A percentile compares a stretch with the other conserved stretches of the same genome.
phyloP scores from a whole-genome alignment of 2,329 filamentous ascomycete species.

The Simplicillium sp. region DNA sequence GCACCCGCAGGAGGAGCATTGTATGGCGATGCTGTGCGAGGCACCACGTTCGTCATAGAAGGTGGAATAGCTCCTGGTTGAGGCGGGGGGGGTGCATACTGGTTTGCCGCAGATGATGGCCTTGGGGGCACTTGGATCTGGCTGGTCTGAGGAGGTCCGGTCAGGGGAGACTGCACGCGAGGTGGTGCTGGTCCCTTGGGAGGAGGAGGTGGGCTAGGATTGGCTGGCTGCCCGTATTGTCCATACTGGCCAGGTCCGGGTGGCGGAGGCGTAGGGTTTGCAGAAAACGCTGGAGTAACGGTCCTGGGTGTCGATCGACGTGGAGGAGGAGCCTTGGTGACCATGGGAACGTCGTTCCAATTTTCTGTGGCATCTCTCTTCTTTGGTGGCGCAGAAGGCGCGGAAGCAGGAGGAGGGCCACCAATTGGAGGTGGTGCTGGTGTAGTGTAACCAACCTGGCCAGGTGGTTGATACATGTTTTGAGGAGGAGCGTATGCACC shows the following conservation, averaged over 20 bases:
- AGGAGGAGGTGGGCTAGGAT: slow-evolving; percentile 65
- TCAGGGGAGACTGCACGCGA: slow-evolving; percentile 63
- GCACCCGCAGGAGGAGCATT: slow-evolving; percentile 64
- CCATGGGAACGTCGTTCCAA: slow-evolving; percentile 94
- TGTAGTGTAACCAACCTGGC: slow-evolving; percentile 27
- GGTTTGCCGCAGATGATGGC: slow-evolving; percentile 50
- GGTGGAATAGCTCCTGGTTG: slow-evolving; percentile 56
- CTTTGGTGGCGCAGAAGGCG: slow-evolving; percentile 61
- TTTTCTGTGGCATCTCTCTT: slow-evolving; percentile 58
- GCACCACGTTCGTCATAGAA: slow-evolving; percentile 47
- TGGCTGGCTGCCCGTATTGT: slow-evolving; percentile 52
- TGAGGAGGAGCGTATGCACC: slow-evolving; percentile 17
- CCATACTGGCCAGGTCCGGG: slow-evolving; percentile 42
- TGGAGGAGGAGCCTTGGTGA: slow-evolving; percentile 62
- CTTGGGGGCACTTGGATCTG: slow-evolving; percentile 48
- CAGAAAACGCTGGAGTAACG: slow-evolving; percentile 58
- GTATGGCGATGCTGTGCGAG: slow-evolving; percentile 76
- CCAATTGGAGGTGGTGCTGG: slow-evolving; percentile 23
- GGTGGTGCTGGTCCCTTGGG: slow-evolving; percentile 68
- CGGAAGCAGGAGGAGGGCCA: slow-evolving; percentile 47
- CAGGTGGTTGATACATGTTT: slow-evolving; percentile 46
- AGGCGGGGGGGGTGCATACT: slow-evolving; percentile 42
- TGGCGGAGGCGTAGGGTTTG: slow-evolving; percentile 61
- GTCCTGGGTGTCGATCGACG: slow-evolving; percentile 63
- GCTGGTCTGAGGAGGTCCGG: slow-evolving; percentile 41